phyloP scores from a whole-genome alignment of 768 basidiomycete species.

The Psilocybe cyanescens region DNA sequence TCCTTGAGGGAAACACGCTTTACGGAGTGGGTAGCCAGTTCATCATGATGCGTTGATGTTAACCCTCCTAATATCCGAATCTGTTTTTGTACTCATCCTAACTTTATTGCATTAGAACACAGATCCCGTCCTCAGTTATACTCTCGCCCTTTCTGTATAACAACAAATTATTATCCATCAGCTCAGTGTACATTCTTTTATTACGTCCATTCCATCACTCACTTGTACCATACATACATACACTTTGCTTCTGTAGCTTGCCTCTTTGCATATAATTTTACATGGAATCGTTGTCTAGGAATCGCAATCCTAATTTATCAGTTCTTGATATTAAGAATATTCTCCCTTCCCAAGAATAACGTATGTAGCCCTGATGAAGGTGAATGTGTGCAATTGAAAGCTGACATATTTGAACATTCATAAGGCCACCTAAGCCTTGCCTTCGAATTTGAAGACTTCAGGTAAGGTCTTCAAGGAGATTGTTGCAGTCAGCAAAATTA shows the following conservation, averaged over 20 bases:
- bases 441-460: constrained; percentile 76
- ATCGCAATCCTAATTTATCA: no score
- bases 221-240: background rate
- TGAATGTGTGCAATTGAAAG: no score
- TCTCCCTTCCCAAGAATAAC: no score
- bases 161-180: background rate
- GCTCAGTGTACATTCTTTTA: background rate
- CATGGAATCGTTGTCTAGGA: no score
- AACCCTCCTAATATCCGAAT: background rate
- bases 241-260: background rate
- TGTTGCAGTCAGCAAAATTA: background rate
- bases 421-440: constrained; percentile 19
- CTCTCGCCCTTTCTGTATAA: background rate
- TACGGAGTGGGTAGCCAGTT: constrained; percentile 15
- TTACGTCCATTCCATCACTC: background rate
- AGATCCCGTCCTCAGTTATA: background rate
- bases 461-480: constrained; percentile 44
- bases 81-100: background rate
- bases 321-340: no score
- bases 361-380: no score
- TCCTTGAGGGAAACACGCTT: constrained; percentile 4
- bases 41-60: constrained; percentile 7
- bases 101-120: background rate
- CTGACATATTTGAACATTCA: no score
- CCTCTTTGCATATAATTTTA: background rate